These are phyloP conservation scores for Penicillium psychrofluorescens DNA, from an alignment of 495 filamentous ascomycete genomes.

Conservation along the genomic window DNA sequence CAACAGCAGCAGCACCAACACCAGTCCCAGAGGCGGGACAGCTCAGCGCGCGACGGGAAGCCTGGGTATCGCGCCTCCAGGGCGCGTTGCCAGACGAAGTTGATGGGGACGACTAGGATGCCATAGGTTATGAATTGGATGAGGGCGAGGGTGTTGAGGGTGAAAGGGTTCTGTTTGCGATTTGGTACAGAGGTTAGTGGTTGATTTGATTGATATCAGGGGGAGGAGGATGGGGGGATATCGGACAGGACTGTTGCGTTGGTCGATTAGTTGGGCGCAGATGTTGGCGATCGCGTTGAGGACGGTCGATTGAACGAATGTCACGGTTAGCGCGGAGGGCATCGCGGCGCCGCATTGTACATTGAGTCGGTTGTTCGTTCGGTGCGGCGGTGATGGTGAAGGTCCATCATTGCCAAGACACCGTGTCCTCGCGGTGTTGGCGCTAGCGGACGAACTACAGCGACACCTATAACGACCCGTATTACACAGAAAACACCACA, in stretches of 20 bases:
- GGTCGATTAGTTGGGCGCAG: constrained; percentile 69
- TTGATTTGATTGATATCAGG: background rate
- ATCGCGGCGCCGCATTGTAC: constrained; percentile 7
- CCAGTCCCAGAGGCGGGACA: background rate
- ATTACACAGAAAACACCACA: no score
- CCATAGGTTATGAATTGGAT: constrained; percentile 75
- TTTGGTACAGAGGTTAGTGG: background rate
- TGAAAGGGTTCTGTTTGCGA: constrained; percentile 19
- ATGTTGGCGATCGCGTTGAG: constrained; percentile 73
- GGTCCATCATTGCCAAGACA: constrained; percentile 15
- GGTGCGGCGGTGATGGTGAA: background rate
- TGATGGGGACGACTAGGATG: constrained; percentile 70
- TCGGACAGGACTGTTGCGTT: constrained; percentile 54
- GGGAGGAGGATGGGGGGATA: no score
- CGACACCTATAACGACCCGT: no score
- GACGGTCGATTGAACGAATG: constrained; percentile 63
- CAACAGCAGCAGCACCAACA: no score
- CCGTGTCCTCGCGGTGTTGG: constrained; percentile 15
- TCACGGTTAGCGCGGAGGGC: constrained; percentile 50
- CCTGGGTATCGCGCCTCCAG: constrained; percentile 51
- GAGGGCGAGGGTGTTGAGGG: constrained; percentile 54
- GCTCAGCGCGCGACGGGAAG: constrained; percentile 21
- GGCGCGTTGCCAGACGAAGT: constrained; percentile 75
- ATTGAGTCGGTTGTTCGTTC: background rate
- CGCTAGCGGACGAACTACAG: no score